Evolutionary conservation across 1,139 yeast genomes (phyloP).

Genomic region (Debaryomyces coudertii): DNA sequence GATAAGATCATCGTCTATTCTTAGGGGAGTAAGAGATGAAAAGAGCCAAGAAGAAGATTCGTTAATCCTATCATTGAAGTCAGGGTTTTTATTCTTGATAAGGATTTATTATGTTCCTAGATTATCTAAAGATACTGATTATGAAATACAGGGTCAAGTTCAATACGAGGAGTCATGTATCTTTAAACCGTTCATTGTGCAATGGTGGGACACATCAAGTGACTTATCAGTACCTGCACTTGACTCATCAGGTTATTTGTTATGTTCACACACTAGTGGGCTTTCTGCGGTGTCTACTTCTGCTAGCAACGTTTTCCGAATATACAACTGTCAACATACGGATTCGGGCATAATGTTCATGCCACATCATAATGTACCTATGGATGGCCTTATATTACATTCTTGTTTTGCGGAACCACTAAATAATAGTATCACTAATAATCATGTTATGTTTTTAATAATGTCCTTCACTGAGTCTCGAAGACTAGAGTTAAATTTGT

Average conservation of each 20-base stretch:
- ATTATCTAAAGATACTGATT: slow-evolving; percentile 30
- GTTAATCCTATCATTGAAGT: slow-evolving; percentile 41
- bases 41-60: slow-evolving; percentile 40
- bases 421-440: slow-evolving; percentile 26
- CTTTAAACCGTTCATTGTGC: slow-evolving; percentile 50
- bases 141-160: slow-evolving; percentile 16
- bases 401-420: slow-evolving; percentile 48
- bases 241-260: slow-evolving; percentile 37
- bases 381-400: slow-evolving; percentile 46
- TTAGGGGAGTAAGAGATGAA: slow-evolving; percentile 29
- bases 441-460: slow-evolving; percentile 39
- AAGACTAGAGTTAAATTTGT: slow-evolving; percentile 42
- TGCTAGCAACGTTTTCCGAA: slow-evolving; percentile 39
- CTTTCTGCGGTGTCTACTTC: slow-evolving; percentile 43
- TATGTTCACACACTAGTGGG: slow-evolving; percentile 43
- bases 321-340: slow-evolving; percentile 40
- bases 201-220: slow-evolving; percentile 51
- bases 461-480: slow-evolving; percentile 40
- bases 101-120: slow-evolving; percentile 41
- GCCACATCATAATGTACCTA: slow-evolving; percentile 42
- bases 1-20: slow-evolving; percentile 40
- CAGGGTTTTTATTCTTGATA: slow-evolving; percentile 46
- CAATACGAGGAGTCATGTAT: slow-evolving; percentile 16
- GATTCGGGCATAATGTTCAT: slow-evolving; percentile 41
- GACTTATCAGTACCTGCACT: slow-evolving; percentile 25